Conservation (phyloP, 2,329 filamentous ascomycete genomes). For the Aspergillus calidoustus region DNA sequence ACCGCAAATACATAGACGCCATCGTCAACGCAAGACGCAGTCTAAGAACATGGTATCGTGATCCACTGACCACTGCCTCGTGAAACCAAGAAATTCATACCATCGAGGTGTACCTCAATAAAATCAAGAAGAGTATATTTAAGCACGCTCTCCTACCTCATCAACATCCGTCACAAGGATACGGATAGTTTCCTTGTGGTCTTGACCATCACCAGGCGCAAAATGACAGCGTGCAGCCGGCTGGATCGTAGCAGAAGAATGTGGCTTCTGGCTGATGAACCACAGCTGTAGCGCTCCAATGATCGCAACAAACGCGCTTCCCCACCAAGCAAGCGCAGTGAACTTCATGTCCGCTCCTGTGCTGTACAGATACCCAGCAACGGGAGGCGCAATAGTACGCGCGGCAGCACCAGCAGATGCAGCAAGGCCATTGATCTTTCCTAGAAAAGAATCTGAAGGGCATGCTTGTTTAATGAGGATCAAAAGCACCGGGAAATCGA, state of each 20-base stretch:
- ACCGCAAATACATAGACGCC: neutral
- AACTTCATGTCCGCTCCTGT: constrained; percentile 61
- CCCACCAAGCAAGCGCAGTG: constrained; percentile 68
- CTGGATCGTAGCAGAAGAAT: constrained; percentile 45
- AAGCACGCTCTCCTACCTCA: constrained; percentile 2
- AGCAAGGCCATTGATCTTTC: constrained; percentile 73
- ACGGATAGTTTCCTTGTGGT: constrained; percentile 31
- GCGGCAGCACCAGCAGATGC: constrained; percentile 73
- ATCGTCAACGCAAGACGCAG: neutral
- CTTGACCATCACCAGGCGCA: constrained; percentile 21
- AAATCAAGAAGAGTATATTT: neutral
- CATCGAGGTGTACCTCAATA: neutral
- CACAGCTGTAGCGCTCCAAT: constrained; percentile 61
- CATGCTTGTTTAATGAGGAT: constrained; percentile 76
- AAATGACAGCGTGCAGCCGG: constrained; percentile 38
- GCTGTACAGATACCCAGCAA: constrained; percentile 70
- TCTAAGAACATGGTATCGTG: neutral
- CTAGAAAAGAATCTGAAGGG: constrained; percentile 64
- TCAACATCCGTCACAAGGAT: constrained; percentile 36
- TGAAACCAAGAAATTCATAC: neutral
- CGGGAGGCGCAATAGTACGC: constrained; percentile 70
- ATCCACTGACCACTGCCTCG: neutral
- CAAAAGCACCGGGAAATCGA: constrained; percentile 69
- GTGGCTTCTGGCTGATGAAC: constrained; percentile 57
- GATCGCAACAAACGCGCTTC: constrained; percentile 59